These are phyloP conservation scores for Epichloe aotearoae DNA, from an alignment of 2,329 filamentous ascomycete genomes.

Conservation along the genomic window DNA sequence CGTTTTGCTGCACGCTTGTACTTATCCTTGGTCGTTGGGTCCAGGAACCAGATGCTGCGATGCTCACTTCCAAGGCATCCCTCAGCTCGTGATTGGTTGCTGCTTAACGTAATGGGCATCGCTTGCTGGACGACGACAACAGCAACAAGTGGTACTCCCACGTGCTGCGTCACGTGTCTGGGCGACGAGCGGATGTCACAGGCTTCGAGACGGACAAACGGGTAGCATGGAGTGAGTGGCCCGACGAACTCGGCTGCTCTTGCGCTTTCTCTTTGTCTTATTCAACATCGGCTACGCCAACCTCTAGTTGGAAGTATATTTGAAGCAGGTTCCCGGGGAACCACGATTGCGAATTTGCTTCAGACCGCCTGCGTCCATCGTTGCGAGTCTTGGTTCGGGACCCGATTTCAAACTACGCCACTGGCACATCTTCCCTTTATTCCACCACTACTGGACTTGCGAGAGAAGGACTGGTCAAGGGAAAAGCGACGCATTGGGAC, in stretches of 20 bases:
- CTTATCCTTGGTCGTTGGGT: not conserved
- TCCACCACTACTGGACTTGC: not conserved
- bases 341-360: not conserved
- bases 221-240: not conserved
- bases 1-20: not conserved
- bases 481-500: not conserved
- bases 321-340: not conserved
- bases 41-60: not conserved
- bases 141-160: not conserved
- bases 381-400: not conserved
- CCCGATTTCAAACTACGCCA: not conserved
- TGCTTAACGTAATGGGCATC: not conserved
- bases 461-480: not conserved
- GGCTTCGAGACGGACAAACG: not conserved
- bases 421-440: too few relatives aligned
- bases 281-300: not conserved
- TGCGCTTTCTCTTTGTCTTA: not conserved
- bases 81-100: conserved; percentile 1
- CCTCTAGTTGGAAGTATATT: not conserved
- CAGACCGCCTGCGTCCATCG: not conserved
- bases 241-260: not conserved
- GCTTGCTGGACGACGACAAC: not conserved
- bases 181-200: not conserved
- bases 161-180: not conserved
- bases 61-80: not conserved